A percentile compares a stretch with the other conserved stretches of the same genome.
These are phyloP conservation scores for Alternaria solani DNA, from an alignment of 2,329 filamentous ascomycete species.

Conservation along the genomic window DNA sequence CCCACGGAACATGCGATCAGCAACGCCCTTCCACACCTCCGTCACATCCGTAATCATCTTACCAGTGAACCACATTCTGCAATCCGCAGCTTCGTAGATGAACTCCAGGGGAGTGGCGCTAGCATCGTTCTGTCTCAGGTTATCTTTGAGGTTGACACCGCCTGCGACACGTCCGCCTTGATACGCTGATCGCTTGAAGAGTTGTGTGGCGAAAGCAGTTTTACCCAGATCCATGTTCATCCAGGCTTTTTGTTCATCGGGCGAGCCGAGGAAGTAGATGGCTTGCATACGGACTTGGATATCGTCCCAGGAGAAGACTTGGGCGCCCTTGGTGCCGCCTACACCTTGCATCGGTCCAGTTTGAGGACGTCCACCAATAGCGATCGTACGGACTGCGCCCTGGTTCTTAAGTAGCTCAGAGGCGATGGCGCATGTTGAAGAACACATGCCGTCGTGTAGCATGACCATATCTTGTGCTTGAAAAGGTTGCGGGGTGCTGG, in stretches of 20 bases:
- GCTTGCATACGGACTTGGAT: slow-evolving; percentile 43
- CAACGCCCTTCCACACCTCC: slow-evolving; percentile 50
- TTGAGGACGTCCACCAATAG: slow-evolving; percentile 54
- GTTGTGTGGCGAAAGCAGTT: slow-evolving; percentile 44
- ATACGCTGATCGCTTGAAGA: slow-evolving; percentile 44
- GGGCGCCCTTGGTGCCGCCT: slow-evolving; percentile 56
- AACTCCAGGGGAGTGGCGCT: slow-evolving; percentile 52
- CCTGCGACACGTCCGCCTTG: slow-evolving; percentile 33
- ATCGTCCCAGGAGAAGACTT: slow-evolving; percentile 47
- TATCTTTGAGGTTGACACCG: slow-evolving; percentile 50
- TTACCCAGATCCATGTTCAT: slow-evolving; percentile 39
- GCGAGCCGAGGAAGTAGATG: slow-evolving; percentile 41
- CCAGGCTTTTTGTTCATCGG: slow-evolving; percentile 41
- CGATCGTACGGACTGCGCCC: slow-evolving; percentile 54
- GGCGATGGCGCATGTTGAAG: slow-evolving; percentile 57
- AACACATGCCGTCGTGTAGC: slow-evolving; percentile 57
- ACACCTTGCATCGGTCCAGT: slow-evolving; percentile 55
- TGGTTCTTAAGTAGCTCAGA: slow-evolving; percentile 57
- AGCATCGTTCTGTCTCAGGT: slow-evolving; percentile 48
- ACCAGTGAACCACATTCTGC: slow-evolving; percentile 52
- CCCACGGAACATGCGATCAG: slow-evolving; percentile 46
- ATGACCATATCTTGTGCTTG: slow-evolving; percentile 52
- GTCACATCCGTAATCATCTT: slow-evolving; percentile 47
- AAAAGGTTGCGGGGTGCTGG: slow-evolving; percentile 47
- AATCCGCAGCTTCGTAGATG: slow-evolving; percentile 54